Percentiles rank a stretch among this genome's conserved stretches.
Evolutionary conservation across 371 early-diverging fungal species (phyloP).

Genomic region (Rhizopus delemar): DNA sequence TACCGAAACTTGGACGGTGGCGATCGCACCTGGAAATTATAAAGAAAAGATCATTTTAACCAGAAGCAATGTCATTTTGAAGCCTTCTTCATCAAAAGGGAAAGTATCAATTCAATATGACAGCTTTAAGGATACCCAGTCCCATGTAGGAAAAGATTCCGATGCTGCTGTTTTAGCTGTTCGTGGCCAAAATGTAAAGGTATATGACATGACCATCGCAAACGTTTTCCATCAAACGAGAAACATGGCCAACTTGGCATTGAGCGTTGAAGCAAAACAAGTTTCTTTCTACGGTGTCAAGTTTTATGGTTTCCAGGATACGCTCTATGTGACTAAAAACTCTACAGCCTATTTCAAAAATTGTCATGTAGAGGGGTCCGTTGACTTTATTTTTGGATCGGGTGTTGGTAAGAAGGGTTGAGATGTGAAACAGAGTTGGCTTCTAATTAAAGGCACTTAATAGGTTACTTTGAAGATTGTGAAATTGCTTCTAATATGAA

Average conservation of each 20-base stretch:
- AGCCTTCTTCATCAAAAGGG: constrained; percentile 6
- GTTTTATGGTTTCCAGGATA: constrained; percentile 41
- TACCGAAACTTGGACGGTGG: constrained; percentile 10
- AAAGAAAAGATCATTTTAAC: constrained; percentile 9
- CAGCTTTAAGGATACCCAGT: constrained; percentile 8
- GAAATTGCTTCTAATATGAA: constrained; percentile 8
- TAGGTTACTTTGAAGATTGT: constrained; percentile 16
- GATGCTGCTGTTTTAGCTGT: constrained; percentile 11
- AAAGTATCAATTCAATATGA: constrained; percentile 8
- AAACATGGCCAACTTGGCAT: constrained; percentile 20
- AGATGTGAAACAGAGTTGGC: too few relatives aligned
- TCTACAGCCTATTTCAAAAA: constrained; percentile 32
- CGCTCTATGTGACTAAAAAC: constrained; percentile 26
- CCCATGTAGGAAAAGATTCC: constrained; percentile 1
- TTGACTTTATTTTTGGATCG: constrained; percentile 33
- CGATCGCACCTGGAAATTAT: constrained; percentile 21
- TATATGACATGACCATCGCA: constrained; percentile 12
- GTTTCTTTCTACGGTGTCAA: constrained; percentile 24
- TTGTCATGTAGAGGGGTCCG: constrained; percentile 37
- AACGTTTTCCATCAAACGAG: constrained; percentile 11
- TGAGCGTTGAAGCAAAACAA: constrained; percentile 18
- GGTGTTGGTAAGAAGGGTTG: constrained; percentile 20
- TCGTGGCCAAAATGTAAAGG: constrained; percentile 11
- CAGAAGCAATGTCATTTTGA: constrained; percentile 13
- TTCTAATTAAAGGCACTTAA: too few relatives aligned